These are phyloP conservation scores for Candida morakotiae DNA, from an alignment of 805 yeast species.

Conservation along the genomic window DNA sequence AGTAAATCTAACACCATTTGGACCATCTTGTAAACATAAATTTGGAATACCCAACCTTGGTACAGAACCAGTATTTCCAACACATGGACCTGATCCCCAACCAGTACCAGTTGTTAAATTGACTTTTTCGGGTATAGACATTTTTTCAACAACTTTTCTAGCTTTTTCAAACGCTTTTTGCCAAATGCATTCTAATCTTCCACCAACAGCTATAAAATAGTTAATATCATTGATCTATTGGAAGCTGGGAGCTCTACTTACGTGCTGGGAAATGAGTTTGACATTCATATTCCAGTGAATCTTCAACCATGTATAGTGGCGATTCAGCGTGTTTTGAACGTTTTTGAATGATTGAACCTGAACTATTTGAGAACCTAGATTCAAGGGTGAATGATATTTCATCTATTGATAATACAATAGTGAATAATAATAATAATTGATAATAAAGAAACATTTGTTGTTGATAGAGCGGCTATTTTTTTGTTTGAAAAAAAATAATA, in stretches of 20 bases:
- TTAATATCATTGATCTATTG: too few relatives aligned
- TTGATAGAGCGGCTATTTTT: background rate
- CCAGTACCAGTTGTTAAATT: constrained; percentile 63
- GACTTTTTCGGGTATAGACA: constrained; percentile 57
- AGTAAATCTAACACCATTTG: constrained; percentile 55
- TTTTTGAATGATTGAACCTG: constrained; percentile 10
- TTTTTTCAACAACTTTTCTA: constrained; percentile 48
- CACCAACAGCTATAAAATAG: constrained; percentile 37
- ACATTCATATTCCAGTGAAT: constrained; percentile 22
- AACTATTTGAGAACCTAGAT: constrained; percentile 7
- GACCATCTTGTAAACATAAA: constrained; percentile 60
- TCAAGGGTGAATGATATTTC: constrained; percentile 5
- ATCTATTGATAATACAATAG: constrained; percentile 1
- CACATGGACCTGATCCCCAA: constrained; percentile 59
- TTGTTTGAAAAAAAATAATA: background rate
- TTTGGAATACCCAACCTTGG: constrained; percentile 52
- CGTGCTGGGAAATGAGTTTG: constrained; percentile 36
- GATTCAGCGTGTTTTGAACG: constrained; percentile 30
- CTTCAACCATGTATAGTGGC: constrained; percentile 24
- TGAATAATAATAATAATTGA: background rate
- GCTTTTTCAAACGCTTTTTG: constrained; percentile 55
- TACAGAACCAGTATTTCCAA: constrained; percentile 58
- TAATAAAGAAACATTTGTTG: too few relatives aligned
- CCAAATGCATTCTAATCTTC: constrained; percentile 51
- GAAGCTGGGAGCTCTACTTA: too few relatives aligned